Percentiles rank a stretch among this genome's conserved stretches.
Evolutionary conservation across 345 rosid species (phyloP).

Genomic region (Heritiera fomes): DNA sequence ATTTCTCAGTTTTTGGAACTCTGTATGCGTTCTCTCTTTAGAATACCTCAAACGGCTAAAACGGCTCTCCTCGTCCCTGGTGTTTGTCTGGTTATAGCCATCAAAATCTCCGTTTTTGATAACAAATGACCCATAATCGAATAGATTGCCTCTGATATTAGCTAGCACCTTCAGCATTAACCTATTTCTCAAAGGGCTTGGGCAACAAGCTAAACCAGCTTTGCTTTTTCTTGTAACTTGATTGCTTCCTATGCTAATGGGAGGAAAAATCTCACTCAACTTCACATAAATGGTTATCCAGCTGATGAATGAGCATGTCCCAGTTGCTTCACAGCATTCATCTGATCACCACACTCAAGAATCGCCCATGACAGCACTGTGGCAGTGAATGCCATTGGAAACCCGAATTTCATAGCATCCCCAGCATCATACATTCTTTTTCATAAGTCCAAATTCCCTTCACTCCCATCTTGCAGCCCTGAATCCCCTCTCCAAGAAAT

Average conservation of each 20-base stretch:
- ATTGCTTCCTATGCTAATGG: too few relatives aligned
- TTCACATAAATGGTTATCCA: not conserved
- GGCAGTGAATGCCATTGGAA: slow-evolving; percentile 92
- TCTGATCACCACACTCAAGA: slow-evolving; percentile 82
- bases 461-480: slow-evolving; percentile 62
- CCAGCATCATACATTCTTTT: slow-evolving; percentile 95
- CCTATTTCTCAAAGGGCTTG: not conserved
- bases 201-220: slow-evolving; percentile 6
- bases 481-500: slow-evolving; percentile 91
- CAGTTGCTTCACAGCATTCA: slow-evolving; percentile 56
- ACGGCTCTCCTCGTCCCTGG: not conserved
- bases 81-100: not conserved
- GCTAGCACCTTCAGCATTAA: not conserved
- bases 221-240: slow-evolving; percentile 6
- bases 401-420: slow-evolving; percentile 88
- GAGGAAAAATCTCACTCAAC: not conserved
- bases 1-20: not conserved
- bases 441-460: slow-evolving; percentile 58
- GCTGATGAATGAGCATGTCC: slow-evolving; percentile 32
- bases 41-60: not conserved
- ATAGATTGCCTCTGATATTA: not conserved
- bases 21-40: not conserved
- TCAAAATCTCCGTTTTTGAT: not conserved
- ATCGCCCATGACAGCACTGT: slow-evolving; percentile 84
- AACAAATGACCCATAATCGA: not conserved